These are phyloP conservation scores for Podila verticillata DNA, from an alignment of 192 early-diverging fungal species.

Conservation along the genomic window DNA sequence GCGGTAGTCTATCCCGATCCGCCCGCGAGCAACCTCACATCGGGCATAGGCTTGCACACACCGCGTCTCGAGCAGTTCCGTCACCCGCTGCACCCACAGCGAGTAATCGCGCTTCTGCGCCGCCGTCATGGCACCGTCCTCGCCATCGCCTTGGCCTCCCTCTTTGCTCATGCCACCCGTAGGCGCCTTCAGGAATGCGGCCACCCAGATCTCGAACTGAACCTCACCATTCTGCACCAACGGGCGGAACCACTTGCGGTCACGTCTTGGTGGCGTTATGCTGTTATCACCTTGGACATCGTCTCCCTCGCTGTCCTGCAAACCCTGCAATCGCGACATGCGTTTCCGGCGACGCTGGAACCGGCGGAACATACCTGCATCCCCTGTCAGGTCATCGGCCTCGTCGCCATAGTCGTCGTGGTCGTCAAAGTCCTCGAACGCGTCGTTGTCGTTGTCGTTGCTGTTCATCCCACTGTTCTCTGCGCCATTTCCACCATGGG, in stretches of 20 bases:
- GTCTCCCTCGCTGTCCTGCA: not conserved
- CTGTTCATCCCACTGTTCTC: not conserved
- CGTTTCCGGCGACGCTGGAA: conserved; percentile 4
- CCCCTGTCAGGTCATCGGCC: not conserved
- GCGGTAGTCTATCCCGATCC: not conserved
- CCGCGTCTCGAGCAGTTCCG: not conserved
- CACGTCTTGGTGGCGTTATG: not conserved
- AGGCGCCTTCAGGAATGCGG: conserved; percentile 10
- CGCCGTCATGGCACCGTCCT: not conserved
- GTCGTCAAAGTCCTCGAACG: not conserved
- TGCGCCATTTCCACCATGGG: too few relatives aligned
- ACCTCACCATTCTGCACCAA: conserved; percentile 3
- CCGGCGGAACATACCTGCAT: not conserved
- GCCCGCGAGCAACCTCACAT: not conserved
- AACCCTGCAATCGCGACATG: too few relatives aligned
- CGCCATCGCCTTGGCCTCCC: not conserved
- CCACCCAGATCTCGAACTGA: conserved; percentile 32
- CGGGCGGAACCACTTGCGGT: conserved; percentile 10
- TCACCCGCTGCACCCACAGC: not conserved
- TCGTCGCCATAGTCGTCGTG: conserved; percentile 9
- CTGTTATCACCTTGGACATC: not conserved
- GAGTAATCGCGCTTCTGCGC: not conserved
- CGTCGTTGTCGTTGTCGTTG: not conserved
- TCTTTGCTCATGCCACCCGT: not conserved
- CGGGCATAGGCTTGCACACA: not conserved